Evolutionary conservation across 257 asterid species (phyloP), one percentile per base, ranked within the genome.

Genomic region (Forsythia suspensa): DNA sequence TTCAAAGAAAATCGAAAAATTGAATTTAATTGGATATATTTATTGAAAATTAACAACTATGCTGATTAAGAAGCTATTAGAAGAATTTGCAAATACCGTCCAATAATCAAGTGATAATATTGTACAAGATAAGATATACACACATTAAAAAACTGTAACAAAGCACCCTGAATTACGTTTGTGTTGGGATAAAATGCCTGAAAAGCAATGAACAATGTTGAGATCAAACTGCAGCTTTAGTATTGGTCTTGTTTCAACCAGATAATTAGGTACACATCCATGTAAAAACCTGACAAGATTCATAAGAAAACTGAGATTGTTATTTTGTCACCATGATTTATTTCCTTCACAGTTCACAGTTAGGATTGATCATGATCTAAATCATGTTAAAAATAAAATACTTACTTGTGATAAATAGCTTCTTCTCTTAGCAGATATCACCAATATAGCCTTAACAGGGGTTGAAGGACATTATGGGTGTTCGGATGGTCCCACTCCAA

Each of bases 401-500:
- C 24, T 24, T 24, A 24, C 24, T 24, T 24, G 24, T 24, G 24
- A 24, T 24, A 24, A 24, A 24, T 24, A 24, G 24, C 24, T 24
- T 24, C 24, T 24, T 24, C 48, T 11, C 9, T 43, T 8, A 43
- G 24, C 3, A 24, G 21, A 21, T 59, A 21, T 18, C 34, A 59
- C 67, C 11, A 59, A 20, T 59, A 59, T 63, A 24, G 39, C 39
- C 40, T 63, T 18, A 80, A 20, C 57, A 76, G 76, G 37, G 82
- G 82, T 13, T 66, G 79, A 44, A 83, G 84, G n/a, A 72, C 61
- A 69, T 42, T 29, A 65, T 66, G 43, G 38, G 61, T 72, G 36
- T 16, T 76, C 10, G 82, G 20, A 40, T 83, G 77, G 36, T 70
- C 76, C 82, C 86, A 80, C 8, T 83, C 83, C 81, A 72, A 43